Evolutionary conservation across 2,329 filamentous ascomycete genomes (phyloP), one percentile per base, ranked within the genome.

Genomic region (Monilinia fructicola): DNA sequence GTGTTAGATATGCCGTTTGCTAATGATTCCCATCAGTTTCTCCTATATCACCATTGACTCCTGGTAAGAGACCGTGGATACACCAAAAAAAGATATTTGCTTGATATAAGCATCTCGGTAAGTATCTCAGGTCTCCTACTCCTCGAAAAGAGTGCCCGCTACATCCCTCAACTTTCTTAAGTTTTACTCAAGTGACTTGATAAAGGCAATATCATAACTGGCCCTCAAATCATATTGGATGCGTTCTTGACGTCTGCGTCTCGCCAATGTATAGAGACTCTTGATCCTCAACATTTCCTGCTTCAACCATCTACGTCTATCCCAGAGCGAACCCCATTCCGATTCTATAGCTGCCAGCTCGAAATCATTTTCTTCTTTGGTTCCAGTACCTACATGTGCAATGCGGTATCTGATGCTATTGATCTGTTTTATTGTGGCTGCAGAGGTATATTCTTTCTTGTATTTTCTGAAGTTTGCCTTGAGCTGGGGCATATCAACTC

Each of bases 261-360:
- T 60, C n/a, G 52, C 35, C 18, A 18, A 23, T 40, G 21, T 23
- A n/a, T 52, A 21, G 4, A 44, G 5, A 12, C n/a, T 40, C 31
- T 60, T 59, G 46, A 61, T 65, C 23, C 16, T 46, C 54, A 21
- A 23, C 55, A 65, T 48, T 46, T 65, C 64, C 28, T 16, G n/a
- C 44, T 16, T 59, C 35, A 61, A 23, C 64, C 64, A 61, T 60
- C 40, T 44, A 12, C 56, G 64, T 61, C 55, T 65, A 18, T 60
- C 40, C 35, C 5, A 31, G 9, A 65, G 35, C 9, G 26, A 21
- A 52, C 18, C 35, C 64, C 54, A 54, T 23, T 53, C 46, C 14
- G 16, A 26, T 10, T 26, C 35, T 18, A 52, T 21, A 23, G 26
- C 14, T 26, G 58, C n/a, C 31, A 26, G 38, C 11, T 61, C 44